These are phyloP conservation scores for Trichoderma sp. DNA, from an alignment of 2,329 filamentous ascomycete species.

Conservation along the genomic window DNA sequence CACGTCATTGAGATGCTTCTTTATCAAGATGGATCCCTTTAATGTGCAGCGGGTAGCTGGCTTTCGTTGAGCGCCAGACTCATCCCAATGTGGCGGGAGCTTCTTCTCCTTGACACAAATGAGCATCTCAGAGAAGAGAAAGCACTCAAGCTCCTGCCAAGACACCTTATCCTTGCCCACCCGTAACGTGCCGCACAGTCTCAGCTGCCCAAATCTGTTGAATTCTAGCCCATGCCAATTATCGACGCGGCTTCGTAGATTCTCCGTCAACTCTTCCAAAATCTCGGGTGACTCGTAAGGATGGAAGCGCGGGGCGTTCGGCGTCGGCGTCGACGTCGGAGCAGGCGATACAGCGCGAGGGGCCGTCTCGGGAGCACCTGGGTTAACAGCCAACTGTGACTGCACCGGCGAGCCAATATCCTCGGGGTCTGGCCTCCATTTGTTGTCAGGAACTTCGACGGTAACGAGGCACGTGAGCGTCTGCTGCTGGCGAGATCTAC, in stretches of 20 bases:
- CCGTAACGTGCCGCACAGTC: constrained; percentile 81
- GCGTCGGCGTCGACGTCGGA: constrained; percentile 58
- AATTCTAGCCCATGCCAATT: constrained; percentile 99
- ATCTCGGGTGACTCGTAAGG: constrained; percentile 74
- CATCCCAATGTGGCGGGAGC: constrained; percentile 58
- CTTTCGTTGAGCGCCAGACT: constrained; percentile 56
- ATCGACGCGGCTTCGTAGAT: constrained; percentile 80
- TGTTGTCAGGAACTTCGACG: constrained; percentile 87
- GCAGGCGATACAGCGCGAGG: constrained; percentile 59
- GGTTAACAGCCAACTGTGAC: constrained; percentile 18
- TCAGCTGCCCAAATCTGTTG: constrained; percentile 83
- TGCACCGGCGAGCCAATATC: constrained; percentile 61
- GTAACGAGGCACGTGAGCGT: constrained; percentile 91
- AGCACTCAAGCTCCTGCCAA: constrained; percentile 98
- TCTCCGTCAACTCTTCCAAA: constrained; percentile 82
- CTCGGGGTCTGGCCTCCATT: constrained; percentile 83
- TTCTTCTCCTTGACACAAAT: constrained; percentile 99
- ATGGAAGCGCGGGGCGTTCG: constrained; percentile 56
- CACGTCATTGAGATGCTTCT: constrained; percentile 93
- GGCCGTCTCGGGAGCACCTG: constrained; percentile 52
- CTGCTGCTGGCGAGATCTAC: constrained; percentile 86
- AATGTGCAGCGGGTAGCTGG: constrained; percentile 71
- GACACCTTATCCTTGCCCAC: constrained; percentile 95
- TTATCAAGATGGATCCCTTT: constrained; percentile 97
- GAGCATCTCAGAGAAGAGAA: constrained; percentile 96